These are phyloP conservation scores for Ormosia emarginata DNA, from an alignment of 306 rosid genomes.

Conservation along the genomic window DNA sequence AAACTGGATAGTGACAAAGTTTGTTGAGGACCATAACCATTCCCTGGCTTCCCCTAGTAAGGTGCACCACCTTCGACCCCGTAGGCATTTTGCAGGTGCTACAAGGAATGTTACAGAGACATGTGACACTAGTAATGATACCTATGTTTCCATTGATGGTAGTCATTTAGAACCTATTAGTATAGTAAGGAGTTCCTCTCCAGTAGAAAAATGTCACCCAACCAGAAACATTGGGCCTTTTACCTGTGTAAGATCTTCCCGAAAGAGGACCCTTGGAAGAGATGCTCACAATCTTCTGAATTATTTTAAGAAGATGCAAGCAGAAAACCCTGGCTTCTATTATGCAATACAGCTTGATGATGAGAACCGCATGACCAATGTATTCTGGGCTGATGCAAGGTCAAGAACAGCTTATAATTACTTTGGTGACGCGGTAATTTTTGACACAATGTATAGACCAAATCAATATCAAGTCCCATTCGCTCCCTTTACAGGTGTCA, in stretches of 20 bases:
- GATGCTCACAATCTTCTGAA: conserved; percentile 75
- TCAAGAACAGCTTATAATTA: conserved; percentile 65
- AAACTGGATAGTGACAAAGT: conserved; percentile 59
- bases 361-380: conserved; percentile 75
- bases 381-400: conserved; percentile 80
- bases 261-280: conserved; percentile 67
- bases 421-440: conserved; percentile 77
- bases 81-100: conserved; percentile 69
- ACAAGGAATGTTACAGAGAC: conserved; percentile 46
- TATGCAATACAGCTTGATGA: conserved; percentile 80
- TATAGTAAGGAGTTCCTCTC: conserved; percentile 49
- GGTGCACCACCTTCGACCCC: conserved; percentile 59
- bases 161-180: conserved; percentile 40
- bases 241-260: conserved; percentile 41
- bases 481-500: conserved; percentile 78
- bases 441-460: conserved; percentile 80
- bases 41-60: conserved; percentile 46
- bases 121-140: conserved; percentile 41
- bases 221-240: conserved; percentile 37
- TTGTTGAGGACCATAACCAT: conserved; percentile 81
- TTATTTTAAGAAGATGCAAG: conserved; percentile 79
- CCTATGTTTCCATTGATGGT: conserved; percentile 42
- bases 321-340: conserved; percentile 71
- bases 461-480: conserved; percentile 79
- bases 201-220: conserved; percentile 43